These are phyloP conservation scores for Trametes polyzona DNA, from an alignment of 1,284 basidiomycete species.

Conservation along the genomic window DNA sequence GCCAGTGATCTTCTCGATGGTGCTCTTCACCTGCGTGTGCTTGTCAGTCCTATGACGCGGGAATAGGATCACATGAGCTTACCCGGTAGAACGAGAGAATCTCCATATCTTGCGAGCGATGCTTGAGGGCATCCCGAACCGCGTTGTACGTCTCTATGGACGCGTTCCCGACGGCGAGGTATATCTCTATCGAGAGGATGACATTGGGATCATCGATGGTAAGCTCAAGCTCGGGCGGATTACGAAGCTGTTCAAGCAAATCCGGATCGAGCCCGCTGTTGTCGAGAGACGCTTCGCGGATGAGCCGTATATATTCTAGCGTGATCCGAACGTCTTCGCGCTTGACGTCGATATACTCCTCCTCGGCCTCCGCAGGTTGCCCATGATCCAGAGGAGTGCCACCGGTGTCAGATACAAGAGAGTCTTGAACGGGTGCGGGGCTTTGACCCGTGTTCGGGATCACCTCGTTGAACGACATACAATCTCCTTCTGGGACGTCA, in stretches of 20 bases:
- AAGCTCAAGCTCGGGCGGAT: not conserved
- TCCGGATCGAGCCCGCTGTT: not conserved
- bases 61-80: too few relatives aligned
- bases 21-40: constrained; percentile 28
- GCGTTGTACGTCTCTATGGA: constrained; percentile 1
- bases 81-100: too few relatives aligned
- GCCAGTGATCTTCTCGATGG: constrained; percentile 31
- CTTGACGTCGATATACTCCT: too few relatives aligned
- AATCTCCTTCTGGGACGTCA: too few relatives aligned
- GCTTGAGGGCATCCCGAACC: constrained; percentile 31
- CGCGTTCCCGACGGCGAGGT: not conserved
- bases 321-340: not conserved
- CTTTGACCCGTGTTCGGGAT: too few relatives aligned
- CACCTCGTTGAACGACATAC: too few relatives aligned
- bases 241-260: not conserved
- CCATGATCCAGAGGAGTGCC: too few relatives aligned
- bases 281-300: not conserved
- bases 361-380: too few relatives aligned
- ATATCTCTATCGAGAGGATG: not conserved
- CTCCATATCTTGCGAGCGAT: too few relatives aligned
- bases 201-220: not conserved
- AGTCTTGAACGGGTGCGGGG: too few relatives aligned
- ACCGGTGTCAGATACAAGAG: too few relatives aligned
- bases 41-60: too few relatives aligned
- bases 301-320: not conserved